Evolutionary conservation across 139 green algal genomes (phyloP).

Genomic region (Yamagishiella unicocca): DNA sequence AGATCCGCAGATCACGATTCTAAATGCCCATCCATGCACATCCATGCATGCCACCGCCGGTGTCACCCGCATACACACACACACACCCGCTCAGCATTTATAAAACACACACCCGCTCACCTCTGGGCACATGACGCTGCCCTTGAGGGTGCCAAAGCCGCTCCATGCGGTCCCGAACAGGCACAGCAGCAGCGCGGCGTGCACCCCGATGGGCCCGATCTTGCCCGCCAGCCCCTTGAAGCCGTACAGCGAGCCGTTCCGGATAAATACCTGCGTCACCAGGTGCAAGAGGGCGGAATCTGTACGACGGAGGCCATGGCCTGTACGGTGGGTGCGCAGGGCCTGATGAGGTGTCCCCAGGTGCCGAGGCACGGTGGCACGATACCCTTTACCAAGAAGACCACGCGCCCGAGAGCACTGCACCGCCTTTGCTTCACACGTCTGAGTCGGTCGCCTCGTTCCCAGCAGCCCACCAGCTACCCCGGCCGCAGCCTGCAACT

Average conservation of each 20-base stretch:
- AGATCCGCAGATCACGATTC: not conserved
- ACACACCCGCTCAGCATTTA: not conserved
- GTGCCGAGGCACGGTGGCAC: no score
- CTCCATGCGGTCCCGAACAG: constrained; percentile 84
- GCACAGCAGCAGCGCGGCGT: constrained; percentile 90
- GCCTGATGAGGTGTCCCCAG: no score
- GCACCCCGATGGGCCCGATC: constrained; percentile 96
- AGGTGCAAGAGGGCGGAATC: no score
- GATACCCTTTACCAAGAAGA: no score
- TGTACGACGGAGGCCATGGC: no score
- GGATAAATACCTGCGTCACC: constrained; percentile 83
- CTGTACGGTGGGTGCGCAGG: no score
- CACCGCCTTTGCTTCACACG: no score
- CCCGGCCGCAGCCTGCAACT: no score
- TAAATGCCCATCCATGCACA: not conserved
- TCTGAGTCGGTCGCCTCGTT: no score
- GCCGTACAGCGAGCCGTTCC: constrained; percentile 88
- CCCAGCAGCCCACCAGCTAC: no score
- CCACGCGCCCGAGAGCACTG: no score
- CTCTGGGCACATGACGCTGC: constrained; percentile 82
- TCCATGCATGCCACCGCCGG: not conserved
- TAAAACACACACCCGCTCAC: no score
- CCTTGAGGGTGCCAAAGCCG: constrained; percentile 85
- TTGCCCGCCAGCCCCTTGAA: constrained; percentile 97
- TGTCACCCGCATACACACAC: not conserved